These are phyloP conservation scores for Phytophthora sansomeana DNA, from an alignment of 352 stramenopile genomes.

Conservation along the genomic window DNA sequence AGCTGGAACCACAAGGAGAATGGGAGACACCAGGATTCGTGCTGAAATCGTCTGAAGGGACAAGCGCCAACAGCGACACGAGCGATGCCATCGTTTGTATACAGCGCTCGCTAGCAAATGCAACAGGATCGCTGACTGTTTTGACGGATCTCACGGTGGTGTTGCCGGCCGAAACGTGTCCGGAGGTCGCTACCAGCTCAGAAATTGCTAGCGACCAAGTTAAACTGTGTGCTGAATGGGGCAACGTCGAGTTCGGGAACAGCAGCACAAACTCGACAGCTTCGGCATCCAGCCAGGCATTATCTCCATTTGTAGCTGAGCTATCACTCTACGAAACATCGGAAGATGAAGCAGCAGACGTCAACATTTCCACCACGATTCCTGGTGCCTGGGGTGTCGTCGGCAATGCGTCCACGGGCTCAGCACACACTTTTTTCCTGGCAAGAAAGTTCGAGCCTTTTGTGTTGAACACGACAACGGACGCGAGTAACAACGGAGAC, in stretches of 20 bases:
- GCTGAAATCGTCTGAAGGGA: conserved; percentile 29
- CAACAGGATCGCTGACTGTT: conserved; percentile 23
- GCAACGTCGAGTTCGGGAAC: conserved; percentile 23
- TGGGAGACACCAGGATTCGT: conserved; percentile 34
- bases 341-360: conserved; percentile 20
- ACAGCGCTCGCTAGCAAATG: conserved; percentile 23
- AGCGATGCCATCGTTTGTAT: conserved; percentile 42
- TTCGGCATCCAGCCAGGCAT: conserved; percentile 22
- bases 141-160: conserved; percentile 37
- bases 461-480: conserved; percentile 15
- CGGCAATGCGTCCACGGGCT: conserved; percentile 25
- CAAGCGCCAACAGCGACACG: conserved; percentile 17
- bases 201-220: conserved; percentile 36
- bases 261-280: conserved; percentile 14
- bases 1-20: conserved; percentile 25
- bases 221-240: conserved; percentile 39
- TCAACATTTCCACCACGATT: conserved; percentile 30
- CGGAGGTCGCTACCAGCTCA: conserved; percentile 17
- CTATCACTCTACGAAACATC: conserved; percentile 35
- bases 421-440: conserved; percentile 33
- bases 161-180: conserved; percentile 24
- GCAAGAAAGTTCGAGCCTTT: conserved; percentile 28
- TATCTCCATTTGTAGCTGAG: conserved; percentile 39
- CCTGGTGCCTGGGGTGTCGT: conserved; percentile 36
- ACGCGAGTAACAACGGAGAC: background rate